Evolutionary conservation across 2,329 filamentous ascomycete genomes (phyloP).

Genomic region (Coleophoma eucalyptorum): DNA sequence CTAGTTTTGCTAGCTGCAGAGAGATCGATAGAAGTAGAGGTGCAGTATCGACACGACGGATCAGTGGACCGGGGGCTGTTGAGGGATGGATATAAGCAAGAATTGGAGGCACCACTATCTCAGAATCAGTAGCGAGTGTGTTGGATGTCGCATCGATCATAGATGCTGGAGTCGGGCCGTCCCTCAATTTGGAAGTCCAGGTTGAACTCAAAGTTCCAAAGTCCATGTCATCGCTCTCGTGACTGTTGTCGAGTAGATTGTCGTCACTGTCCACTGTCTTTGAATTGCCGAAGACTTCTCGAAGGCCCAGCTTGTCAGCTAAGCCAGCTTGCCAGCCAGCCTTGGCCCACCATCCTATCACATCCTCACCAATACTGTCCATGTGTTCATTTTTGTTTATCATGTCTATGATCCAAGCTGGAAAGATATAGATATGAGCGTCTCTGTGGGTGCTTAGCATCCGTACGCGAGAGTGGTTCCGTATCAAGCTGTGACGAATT

Average conservation of each 20-base stretch:
- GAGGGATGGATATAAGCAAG: constrained; percentile 77
- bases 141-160: not conserved
- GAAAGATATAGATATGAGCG: constrained; percentile 92
- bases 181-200: constrained; percentile 20
- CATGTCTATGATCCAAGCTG: constrained; percentile 85
- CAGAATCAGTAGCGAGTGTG: constrained; percentile 14
- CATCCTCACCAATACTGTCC: constrained; percentile 86
- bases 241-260: constrained; percentile 21
- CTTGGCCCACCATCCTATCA: constrained; percentile 95
- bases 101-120: constrained; percentile 63
- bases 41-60: constrained; percentile 85
- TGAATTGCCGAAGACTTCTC: constrained; percentile 55
- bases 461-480: constrained; percentile 69
- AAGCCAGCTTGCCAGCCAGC: constrained; percentile 84
- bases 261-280: constrained; percentile 33
- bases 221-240: constrained; percentile 22
- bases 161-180: not conserved
- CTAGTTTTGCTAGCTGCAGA: constrained; percentile 80
- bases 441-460: constrained; percentile 84
- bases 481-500: constrained; percentile 71
- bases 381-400: constrained; percentile 75
- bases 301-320: constrained; percentile 70
- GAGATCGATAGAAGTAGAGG: constrained; percentile 78
- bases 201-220: constrained; percentile 25
- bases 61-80: constrained; percentile 41